A percentile compares a stretch with the other conserved stretches of the same genome.
These are phyloP conservation scores for Eutypa lata DNA, from an alignment of 2,329 filamentous ascomycete genomes.

Conservation along the genomic window DNA sequence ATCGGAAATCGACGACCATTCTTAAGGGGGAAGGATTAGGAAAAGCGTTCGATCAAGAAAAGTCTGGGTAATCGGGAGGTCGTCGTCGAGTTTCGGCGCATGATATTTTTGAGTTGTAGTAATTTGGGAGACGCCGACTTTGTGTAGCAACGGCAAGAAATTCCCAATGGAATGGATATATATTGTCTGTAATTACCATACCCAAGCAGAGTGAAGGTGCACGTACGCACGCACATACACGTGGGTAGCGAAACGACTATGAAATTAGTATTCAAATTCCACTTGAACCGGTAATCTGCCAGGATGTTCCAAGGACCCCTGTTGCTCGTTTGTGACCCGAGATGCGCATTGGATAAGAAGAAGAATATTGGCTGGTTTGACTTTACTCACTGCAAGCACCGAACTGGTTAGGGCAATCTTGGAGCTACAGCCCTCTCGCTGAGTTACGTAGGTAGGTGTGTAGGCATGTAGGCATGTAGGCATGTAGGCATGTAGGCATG, in stretches of 20 bases:
- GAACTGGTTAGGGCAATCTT: no score
- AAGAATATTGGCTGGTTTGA: neutral
- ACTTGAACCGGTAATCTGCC: neutral
- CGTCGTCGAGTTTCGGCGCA: neutral
- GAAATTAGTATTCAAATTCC: neutral
- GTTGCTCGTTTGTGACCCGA: neutral
- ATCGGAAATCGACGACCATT: neutral
- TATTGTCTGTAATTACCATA: constrained; percentile 1
- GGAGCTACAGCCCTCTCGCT: no score
- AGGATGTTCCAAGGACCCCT: neutral
- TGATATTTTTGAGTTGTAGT: neutral
- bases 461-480: no score
- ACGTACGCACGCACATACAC: neutral
- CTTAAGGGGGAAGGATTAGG: neutral
- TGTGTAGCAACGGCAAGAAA: neutral
- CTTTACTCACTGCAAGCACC: no score
- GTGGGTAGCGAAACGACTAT: neutral
- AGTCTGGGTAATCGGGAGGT: neutral
- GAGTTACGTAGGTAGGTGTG: no score
- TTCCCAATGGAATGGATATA: neutral
- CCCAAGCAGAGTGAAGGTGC: neutral
- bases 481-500: no score
- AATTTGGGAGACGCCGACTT: neutral
- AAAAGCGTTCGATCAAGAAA: neutral
- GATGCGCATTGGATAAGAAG: neutral